These are phyloP conservation scores for Casuarina glauca DNA, from an alignment of 306 rosid genomes.

Conservation along the genomic window DNA sequence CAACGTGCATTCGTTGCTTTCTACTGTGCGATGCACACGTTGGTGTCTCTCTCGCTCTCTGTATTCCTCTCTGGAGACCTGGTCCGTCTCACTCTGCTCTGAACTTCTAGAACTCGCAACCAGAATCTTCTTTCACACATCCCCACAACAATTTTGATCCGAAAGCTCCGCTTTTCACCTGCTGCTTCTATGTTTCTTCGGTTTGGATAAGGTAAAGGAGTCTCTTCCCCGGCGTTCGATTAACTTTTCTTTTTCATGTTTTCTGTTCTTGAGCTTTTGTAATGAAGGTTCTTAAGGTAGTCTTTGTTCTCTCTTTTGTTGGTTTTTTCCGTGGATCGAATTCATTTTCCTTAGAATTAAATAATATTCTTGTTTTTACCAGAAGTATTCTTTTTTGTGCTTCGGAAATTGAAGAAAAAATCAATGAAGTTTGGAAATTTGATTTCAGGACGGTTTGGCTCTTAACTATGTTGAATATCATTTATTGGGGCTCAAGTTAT, in stretches of 20 bases:
- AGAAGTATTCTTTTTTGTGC: not conserved
- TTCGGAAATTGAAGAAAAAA: not conserved
- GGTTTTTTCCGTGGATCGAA: not conserved
- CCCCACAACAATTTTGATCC: not conserved
- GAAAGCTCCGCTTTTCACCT: not conserved
- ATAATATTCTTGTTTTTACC: not conserved
- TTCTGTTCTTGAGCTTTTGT: not conserved
- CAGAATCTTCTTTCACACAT: not conserved
- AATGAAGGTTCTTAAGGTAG: not conserved
- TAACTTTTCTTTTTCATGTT: not conserved
- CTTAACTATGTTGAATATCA: not conserved
- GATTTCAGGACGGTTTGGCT: not conserved
- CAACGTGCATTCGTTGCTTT: not conserved
- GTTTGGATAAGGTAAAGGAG: not conserved
- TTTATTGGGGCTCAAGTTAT: not conserved
- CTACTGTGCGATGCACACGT: not conserved
- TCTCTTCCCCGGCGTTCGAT: not conserved
- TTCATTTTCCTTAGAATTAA: not conserved
- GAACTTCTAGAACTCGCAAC: not conserved
- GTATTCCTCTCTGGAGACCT: not conserved
- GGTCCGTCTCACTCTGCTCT: not conserved
- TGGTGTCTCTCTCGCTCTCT: not conserved
- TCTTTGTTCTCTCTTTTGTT: not conserved
- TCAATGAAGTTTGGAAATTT: not conserved
- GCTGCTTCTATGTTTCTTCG: constrained; percentile 1